A percentile compares a stretch with the other conserved stretches of the same genome.
Evolutionary conservation across 1,284 basidiomycete species (phyloP).

Genomic region (Papiliotrema flavescens): DNA sequence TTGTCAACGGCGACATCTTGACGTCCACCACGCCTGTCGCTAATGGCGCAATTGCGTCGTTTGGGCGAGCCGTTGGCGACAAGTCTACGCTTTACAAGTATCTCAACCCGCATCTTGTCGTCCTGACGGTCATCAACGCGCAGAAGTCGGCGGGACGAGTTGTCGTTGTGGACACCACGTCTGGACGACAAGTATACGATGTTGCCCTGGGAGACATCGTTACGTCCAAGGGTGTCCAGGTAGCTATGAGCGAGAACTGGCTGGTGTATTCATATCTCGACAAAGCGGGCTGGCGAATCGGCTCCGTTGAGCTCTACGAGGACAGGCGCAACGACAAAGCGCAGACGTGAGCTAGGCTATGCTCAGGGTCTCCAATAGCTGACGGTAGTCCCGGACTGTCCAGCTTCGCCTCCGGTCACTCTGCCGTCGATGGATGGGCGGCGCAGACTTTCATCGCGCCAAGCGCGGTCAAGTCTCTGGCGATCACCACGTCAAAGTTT

Average conservation of each 20-base stretch:
- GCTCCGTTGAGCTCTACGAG: slow-evolving; percentile 85
- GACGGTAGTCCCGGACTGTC: slow-evolving; percentile 64
- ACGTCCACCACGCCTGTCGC: slow-evolving; percentile 20
- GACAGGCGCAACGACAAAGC: slow-evolving; percentile 65
- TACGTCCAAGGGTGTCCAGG: slow-evolving; percentile 55
- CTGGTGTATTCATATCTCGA: slow-evolving; percentile 69
- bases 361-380: slow-evolving; percentile 2
- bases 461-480: slow-evolving; percentile 63
- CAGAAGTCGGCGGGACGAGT: slow-evolving; percentile 53
- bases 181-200: slow-evolving; percentile 71
- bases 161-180: slow-evolving; percentile 72
- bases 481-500: slow-evolving; percentile 75
- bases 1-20: slow-evolving; percentile 58
- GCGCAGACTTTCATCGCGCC: slow-evolving; percentile 72
- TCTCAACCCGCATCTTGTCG: slow-evolving; percentile 75
- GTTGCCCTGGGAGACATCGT: slow-evolving; percentile 45
- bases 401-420: slow-evolving; percentile 58
- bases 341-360: slow-evolving; percentile 56
- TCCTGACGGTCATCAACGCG: slow-evolving; percentile 59
- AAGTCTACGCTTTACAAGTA: slow-evolving; percentile 92
- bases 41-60: slow-evolving; percentile 62
- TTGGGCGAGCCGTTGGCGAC: slow-evolving; percentile 81
- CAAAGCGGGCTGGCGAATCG: slow-evolving; percentile 60
- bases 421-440: slow-evolving; percentile 53
- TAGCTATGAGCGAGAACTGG: slow-evolving; percentile 85